Base-by-base conservation (phyloP, 768 basidiomycete genomes). In the Suillus decipiens region DNA sequence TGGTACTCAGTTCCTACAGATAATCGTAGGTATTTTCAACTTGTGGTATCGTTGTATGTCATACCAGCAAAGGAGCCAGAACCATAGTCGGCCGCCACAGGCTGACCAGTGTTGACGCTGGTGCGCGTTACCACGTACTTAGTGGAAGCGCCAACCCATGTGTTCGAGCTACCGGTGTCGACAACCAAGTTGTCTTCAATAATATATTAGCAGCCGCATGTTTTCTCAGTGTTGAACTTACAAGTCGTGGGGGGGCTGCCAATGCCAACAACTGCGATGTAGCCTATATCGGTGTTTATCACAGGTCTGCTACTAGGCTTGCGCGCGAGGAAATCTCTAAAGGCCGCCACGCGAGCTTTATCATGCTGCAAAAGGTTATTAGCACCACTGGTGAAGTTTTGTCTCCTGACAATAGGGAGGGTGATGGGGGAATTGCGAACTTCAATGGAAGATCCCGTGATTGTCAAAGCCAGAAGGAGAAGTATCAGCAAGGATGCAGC, bases 141-240 rank as follows among this genome's bases (percentile, higher is more conserved):
- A 24, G 67, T 74, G 12, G 31, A 65, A 31, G 88, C 85, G n/a
- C 88, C 87, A 48, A 90, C 77, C 88, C 88, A 90, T 31, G 88
- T 89, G 76, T 89, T 89, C 19, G 88, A 87, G 72, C 86, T 87
- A 41, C 73, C 59, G 3, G 87, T 88, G 69, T 89, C 88, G 55
- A 89, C 75, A 59, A 89, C 68, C 51, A 90, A 79, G 3, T 70
- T 58, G 70, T 84, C 87, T 89, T 63, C 50, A 9, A 60, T 33
- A 8, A 41, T 41, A 37, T 54, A 54, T 61, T 41, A 66, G 31
- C 43, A 39, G 11, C 10, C 7, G n/a, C 34, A 57, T 43, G 28
- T 28, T 14, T 55, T 43, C 7, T 28, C 24, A 34, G 36, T 47
- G 12, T 22, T 48, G 11, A 51, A 64, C 80, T 67, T 66, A 84